phyloP scores from a whole-genome alignment of 2,329 filamentous ascomycete species.

The Fonsecaea nubica region DNA sequence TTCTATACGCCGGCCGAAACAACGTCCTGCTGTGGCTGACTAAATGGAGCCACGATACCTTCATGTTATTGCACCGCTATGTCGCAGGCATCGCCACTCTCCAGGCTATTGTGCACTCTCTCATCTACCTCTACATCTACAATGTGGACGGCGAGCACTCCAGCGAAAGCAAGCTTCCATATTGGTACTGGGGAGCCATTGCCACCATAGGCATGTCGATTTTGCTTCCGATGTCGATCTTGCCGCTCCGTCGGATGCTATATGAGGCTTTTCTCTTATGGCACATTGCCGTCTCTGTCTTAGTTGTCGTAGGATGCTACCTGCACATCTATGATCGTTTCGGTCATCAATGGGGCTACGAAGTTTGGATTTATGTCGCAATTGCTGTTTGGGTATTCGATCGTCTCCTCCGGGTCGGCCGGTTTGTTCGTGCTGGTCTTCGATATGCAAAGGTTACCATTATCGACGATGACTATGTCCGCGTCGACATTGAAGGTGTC shows the following conservation, averaged over 20 bases:
- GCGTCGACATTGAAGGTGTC: slow-evolving; percentile 42
- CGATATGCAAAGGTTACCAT: slow-evolving; percentile 39
- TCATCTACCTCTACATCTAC: slow-evolving; percentile 27
- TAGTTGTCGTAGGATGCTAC: slow-evolving; percentile 47
- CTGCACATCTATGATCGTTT: slow-evolving; percentile 51
- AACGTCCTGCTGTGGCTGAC: slow-evolving; percentile 31
- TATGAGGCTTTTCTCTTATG: slow-evolving; percentile 48
- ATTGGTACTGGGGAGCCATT: slow-evolving; percentile 47
- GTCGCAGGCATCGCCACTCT: slow-evolving; percentile 41
- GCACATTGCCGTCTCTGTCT: slow-evolving; percentile 45
- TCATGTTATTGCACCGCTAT: slow-evolving; percentile 48
- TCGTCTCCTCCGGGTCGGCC: slow-evolving; percentile 51
- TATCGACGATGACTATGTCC: slow-evolving; percentile 47
- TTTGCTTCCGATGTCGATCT: slow-evolving; percentile 41
- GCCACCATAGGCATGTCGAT: slow-evolving; percentile 44
- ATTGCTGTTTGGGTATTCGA: slow-evolving; percentile 57
- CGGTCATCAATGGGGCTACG: slow-evolving; percentile 53
- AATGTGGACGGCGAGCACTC: slow-evolving; percentile 8
- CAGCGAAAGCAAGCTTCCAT: slow-evolving; percentile 25
- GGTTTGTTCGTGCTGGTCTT: slow-evolving; percentile 51
- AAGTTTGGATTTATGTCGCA: slow-evolving; percentile 55
- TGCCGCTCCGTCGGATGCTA: slow-evolving; percentile 41
- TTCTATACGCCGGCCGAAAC: slow-evolving; percentile 31
- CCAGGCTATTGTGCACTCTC: slow-evolving; percentile 29
- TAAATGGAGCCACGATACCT: slow-evolving; percentile 49